Evolutionary conservation across 2,329 filamentous ascomycete genomes (phyloP).

Genomic region (Pseudogymnoascus sp.): DNA sequence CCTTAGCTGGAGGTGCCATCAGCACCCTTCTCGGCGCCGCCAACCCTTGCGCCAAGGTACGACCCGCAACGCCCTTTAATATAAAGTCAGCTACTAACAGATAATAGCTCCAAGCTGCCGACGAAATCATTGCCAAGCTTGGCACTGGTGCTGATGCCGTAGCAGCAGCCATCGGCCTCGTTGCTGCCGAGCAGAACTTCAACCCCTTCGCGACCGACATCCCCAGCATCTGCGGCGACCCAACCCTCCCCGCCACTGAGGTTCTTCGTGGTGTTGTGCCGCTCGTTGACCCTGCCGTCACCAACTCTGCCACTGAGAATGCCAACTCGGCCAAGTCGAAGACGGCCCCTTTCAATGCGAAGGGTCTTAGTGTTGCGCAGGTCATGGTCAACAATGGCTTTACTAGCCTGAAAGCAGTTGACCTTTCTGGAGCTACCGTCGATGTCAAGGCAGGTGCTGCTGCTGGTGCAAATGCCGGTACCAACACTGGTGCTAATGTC

Average conservation of each 20-base stretch:
- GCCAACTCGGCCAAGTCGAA: constrained; percentile 50
- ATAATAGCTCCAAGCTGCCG: constrained; percentile 52
- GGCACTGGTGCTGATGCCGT: constrained; percentile 55
- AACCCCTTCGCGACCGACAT: constrained; percentile 57
- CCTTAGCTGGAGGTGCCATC: constrained; percentile 56
- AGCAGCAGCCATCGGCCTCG: constrained; percentile 55
- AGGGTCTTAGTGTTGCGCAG: constrained; percentile 60
- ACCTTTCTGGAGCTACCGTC: constrained; percentile 31
- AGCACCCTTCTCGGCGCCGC: constrained; percentile 57
- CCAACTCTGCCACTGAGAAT: constrained; percentile 51
- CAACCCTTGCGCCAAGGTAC: constrained; percentile 59
- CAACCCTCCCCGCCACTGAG: constrained; percentile 53
- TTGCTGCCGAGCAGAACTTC: constrained; percentile 67
- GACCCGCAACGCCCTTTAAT: constrained; percentile 13
- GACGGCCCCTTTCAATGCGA: constrained; percentile 49
- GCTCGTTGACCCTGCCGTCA: constrained; percentile 59
- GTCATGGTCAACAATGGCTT: constrained; percentile 58
- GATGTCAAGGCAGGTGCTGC: constrained; percentile 32
- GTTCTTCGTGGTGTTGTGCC: constrained; percentile 61
- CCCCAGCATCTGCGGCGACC: constrained; percentile 58
- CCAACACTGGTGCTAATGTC: background rate
- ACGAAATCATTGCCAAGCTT: constrained; percentile 56
- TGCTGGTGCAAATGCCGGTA: constrained; percentile 23
- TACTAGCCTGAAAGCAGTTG: constrained; percentile 48
- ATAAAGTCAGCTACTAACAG: constrained; percentile 17